Evolutionary conservation across 177 flowering plant species (phyloP).

Genomic region (Vitis hybrid): DNA sequence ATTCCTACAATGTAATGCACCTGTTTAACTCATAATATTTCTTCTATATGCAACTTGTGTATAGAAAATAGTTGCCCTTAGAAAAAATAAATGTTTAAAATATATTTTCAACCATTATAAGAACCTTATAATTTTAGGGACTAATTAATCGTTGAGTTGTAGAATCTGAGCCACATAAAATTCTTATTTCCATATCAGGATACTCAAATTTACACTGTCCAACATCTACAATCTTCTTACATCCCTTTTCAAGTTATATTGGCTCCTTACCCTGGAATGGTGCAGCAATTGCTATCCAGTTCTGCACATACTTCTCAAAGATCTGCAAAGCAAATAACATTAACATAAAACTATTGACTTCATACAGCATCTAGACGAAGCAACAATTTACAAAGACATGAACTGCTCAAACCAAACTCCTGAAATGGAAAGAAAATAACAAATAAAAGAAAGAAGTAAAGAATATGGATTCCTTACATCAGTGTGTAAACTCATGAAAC

Average conservation of each 20-base stretch:
- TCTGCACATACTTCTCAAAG: constrained; percentile 95
- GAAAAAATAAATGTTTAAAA: too few relatives aligned
- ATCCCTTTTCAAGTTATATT: background rate
- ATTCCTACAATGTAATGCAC: background rate
- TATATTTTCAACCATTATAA: too few relatives aligned
- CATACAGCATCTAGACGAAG: background rate
- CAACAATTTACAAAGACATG: background rate
- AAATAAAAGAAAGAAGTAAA: background rate
- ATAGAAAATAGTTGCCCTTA: too few relatives aligned
- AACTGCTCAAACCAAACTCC: background rate
- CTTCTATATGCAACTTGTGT: too few relatives aligned
- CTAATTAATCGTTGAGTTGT: too few relatives aligned
- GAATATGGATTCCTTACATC: constrained; percentile 52
- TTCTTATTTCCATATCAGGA: too few relatives aligned
- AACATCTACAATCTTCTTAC: too few relatives aligned
- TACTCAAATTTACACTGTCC: too few relatives aligned
- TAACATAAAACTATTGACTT: background rate
- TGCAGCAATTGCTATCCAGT: constrained; percentile 97
- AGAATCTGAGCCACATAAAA: too few relatives aligned
- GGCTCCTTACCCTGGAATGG: constrained; percentile 77
- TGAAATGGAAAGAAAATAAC: background rate
- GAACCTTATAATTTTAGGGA: too few relatives aligned
- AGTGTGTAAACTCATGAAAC: constrained; percentile 85
- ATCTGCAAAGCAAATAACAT: constrained; percentile 40
- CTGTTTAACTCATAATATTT: too few relatives aligned